Percentiles rank a stretch among this genome's conserved stretches.
Conservation (phyloP, 176 grass and related monocot species). For the Raddia distichophylla region DNA sequence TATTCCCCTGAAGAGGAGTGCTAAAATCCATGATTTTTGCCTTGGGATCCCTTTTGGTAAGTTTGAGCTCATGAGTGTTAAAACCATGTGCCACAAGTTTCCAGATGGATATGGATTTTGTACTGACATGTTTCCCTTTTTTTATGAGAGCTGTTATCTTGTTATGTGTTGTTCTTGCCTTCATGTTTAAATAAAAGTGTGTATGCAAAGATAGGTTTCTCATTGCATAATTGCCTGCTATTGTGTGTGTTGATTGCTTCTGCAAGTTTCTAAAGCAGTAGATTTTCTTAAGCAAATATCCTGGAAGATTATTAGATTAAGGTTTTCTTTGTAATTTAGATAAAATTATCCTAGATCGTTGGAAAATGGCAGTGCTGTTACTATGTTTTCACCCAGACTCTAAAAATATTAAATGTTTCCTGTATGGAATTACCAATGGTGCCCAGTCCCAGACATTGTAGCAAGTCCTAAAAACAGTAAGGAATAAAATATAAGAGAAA, state of each 20-base stretch:
- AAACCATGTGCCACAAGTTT: background rate
- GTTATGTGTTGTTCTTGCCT: background rate
- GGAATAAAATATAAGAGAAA: too few relatives aligned
- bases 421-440: too few relatives aligned
- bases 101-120: background rate
- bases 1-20: slow-evolving; percentile 46
- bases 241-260: background rate
- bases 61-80: slow-evolving; percentile 17
- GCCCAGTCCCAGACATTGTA: too few relatives aligned
- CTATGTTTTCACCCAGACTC: background rate
- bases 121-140: background rate
- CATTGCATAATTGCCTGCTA: background rate
- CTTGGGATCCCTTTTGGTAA: slow-evolving; percentile 80
- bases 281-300: background rate
- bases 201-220: background rate
- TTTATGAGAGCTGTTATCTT: slow-evolving; percentile 19
- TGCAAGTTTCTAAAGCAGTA: background rate
- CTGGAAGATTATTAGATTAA: background rate
- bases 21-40: slow-evolving; percentile 84
- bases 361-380: background rate
- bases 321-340: background rate
- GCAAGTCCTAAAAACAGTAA: too few relatives aligned
- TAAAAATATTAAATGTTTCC: background rate
- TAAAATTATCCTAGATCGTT: background rate
- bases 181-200: slow-evolving; percentile 7